Evolutionary conservation across 1,284 basidiomycete genomes (phyloP), one percentile per base, ranked within the genome.

Genomic region (Grifola frondosa): DNA sequence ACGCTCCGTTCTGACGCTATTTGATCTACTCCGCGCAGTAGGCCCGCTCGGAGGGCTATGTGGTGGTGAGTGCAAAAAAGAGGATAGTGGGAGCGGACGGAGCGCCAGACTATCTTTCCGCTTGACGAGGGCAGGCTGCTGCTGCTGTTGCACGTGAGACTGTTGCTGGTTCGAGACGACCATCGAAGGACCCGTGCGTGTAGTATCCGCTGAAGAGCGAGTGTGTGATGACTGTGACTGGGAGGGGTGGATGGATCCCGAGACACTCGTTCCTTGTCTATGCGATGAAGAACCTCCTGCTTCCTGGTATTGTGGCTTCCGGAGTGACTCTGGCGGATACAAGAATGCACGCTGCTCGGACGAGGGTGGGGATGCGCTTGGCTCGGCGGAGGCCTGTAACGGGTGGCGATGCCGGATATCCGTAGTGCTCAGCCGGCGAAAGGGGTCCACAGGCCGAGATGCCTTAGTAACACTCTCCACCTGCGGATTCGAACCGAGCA

Each of bases 51-150:
- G 38, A n/a, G n/a, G n/a, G n/a, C n/a, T n/a, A n/a, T n/a, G n/a
- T n/a, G n/a, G n/a, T 15, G 44, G 41, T 6, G 51, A 32, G 38
- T 44, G 40, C 25, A 53, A 22, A 25, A 61, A 54, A 6, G 54
- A 47, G 2, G 59, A 57, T 21, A 42, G 40, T 6, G 59, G 56
- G 6, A 59, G 40, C 13, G 59, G 59, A 17, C 54, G 50, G 13
- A 61, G 42, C 34, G 59, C 59, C 2, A 46, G 37, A 30, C 54
- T 56, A 44, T 60, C 59, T 32, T 57, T 56, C 23, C 52, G 32
- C 39, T 43, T 42, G 20, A 60, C 58, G 16, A 57, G 44, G 7
- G 49, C 45, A 9, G 56, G 52, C 30, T 37, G 22, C 24, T 25
- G 42, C 12, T 37, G 46, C 15, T 33, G 39, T 12, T 32, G 45